Evolutionary conservation across 768 basidiomycete species (phyloP).

Genomic region (Chalciporus pseudorubinellus): DNA sequence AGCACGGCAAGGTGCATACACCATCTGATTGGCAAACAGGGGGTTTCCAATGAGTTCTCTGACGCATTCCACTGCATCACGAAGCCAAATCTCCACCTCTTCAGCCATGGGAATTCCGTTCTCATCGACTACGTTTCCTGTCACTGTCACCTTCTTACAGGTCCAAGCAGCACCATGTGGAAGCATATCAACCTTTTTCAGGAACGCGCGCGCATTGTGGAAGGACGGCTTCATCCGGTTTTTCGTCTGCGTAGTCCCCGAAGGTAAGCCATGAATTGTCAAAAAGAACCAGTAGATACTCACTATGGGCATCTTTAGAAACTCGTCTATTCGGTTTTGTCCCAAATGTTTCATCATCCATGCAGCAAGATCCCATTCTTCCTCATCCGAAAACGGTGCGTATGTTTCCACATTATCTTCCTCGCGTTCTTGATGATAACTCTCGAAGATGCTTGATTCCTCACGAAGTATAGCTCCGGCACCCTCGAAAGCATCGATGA

Average conservation of each 20-base stretch:
- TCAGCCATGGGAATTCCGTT: slow-evolving; percentile 8
- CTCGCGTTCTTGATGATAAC: neutral
- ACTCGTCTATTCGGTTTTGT: slow-evolving; percentile 30
- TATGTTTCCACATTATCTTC: neutral
- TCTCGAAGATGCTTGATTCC: neutral
- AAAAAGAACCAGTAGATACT: neutral
- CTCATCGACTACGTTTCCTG: slow-evolving; percentile 16
- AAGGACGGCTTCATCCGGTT: slow-evolving; percentile 4
- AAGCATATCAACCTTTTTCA: slow-evolving; percentile 22
- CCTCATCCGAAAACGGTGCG: slow-evolving; percentile 29
- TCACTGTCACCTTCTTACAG: slow-evolving; percentile 19
- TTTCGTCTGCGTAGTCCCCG: too few species aligned
- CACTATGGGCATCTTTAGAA: slow-evolving; percentile 32
- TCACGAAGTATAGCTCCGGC: neutral
- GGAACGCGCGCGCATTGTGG: slow-evolving; percentile 22
- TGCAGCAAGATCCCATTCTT: slow-evolving; percentile 35
- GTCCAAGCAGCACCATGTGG: slow-evolving; percentile 19
- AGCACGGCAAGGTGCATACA: neutral
- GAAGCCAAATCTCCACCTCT: slow-evolving; percentile 27
- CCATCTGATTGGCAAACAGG: slow-evolving; percentile 7
- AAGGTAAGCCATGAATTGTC: too few species aligned
- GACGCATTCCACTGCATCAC: slow-evolving; percentile 33
- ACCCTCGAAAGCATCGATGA: neutral
- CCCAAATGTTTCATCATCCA: slow-evolving; percentile 32
- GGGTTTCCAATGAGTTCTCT: slow-evolving; percentile 32